Percentiles rank a stretch among this genome's conserved stretches.
These are phyloP conservation scores for Colletotrichum phormii DNA, from an alignment of 2,329 filamentous ascomycete species.

Conservation along the genomic window DNA sequence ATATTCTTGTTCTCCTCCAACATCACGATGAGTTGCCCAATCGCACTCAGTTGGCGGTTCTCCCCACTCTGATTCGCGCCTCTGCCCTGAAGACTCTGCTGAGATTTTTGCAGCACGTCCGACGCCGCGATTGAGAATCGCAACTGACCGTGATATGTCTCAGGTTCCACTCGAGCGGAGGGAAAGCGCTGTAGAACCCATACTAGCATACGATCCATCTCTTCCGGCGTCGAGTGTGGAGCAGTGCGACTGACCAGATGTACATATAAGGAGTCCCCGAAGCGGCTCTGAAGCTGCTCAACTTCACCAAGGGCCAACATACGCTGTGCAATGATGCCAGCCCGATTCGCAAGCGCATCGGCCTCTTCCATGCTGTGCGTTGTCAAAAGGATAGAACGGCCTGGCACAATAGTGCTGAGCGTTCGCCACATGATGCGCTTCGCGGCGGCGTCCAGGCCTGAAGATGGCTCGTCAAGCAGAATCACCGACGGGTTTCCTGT, in stretches of 20 bases:
- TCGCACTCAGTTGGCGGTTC: conserved; percentile 54
- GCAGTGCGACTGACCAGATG: conserved; percentile 82
- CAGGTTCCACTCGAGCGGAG: conserved; percentile 71
- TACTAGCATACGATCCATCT: conserved; percentile 72
- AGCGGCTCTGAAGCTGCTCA: conserved; percentile 76
- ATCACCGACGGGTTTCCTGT: conserved; percentile 93
- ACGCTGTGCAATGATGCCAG: conserved; percentile 84
- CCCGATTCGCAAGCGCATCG: conserved; percentile 84
- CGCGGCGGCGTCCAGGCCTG: conserved; percentile 88
- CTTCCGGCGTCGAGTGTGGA: conserved; percentile 75
- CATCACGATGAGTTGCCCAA: conserved; percentile 76
- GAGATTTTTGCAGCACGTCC: conserved; percentile 2
- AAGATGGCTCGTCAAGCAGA: conserved; percentile 88
- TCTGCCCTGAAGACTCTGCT: background rate
- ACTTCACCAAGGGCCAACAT: conserved; percentile 89
- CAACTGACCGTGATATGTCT: conserved; percentile 57
- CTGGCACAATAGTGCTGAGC: conserved; percentile 76
- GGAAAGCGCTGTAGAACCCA: conserved; percentile 75
- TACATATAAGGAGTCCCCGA: conserved; percentile 83
- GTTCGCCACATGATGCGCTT: conserved; percentile 96
- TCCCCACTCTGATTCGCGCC: background rate
- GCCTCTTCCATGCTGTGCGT: conserved; percentile 98
- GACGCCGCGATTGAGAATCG: conserved; percentile 42
- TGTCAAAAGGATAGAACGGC: conserved; percentile 86
- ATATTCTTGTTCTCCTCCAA: conserved; percentile 77